Conservation (phyloP, 371 early-diverging fungal genomes). For the Circinella minor region DNA sequence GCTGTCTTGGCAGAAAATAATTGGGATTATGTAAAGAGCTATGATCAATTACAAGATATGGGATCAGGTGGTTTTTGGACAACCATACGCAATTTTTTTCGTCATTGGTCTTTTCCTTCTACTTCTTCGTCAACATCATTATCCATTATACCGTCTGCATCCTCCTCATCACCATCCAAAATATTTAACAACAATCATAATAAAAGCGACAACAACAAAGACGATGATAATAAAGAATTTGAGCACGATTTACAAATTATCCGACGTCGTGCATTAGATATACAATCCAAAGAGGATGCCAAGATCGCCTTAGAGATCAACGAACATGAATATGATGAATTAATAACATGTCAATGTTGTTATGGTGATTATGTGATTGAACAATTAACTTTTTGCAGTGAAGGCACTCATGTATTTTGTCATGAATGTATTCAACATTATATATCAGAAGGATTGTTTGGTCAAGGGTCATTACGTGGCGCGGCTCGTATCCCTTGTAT, state of each 20-base stretch:
- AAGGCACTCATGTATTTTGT: slow-evolving; percentile 62
- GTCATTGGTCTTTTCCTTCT: slow-evolving; percentile 31
- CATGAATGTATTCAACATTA: slow-evolving; percentile 46
- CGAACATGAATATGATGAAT: slow-evolving; percentile 40
- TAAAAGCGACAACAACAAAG: background rate
- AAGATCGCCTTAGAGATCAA: slow-evolving; percentile 44
- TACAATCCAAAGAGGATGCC: slow-evolving; percentile 31
- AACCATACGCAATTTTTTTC: slow-evolving; percentile 37
- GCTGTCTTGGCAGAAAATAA: slow-evolving; percentile 64
- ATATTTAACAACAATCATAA: background rate
- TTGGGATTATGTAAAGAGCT: slow-evolving; percentile 52
- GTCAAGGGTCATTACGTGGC: slow-evolving; percentile 60
- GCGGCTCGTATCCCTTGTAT: slow-evolving; percentile 45
- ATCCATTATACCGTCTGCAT: too few relatives aligned
- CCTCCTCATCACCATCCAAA: background rate
- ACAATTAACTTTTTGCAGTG: slow-evolving; percentile 50
- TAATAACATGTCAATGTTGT: slow-evolving; percentile 64
- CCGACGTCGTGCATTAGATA: slow-evolving; percentile 17
- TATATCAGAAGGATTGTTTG: slow-evolving; percentile 60
- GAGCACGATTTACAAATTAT: slow-evolving; percentile 35
- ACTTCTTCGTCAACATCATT: background rate
- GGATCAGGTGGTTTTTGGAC: slow-evolving; percentile 50
- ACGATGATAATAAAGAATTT: slow-evolving; percentile 30
- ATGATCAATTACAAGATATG: slow-evolving; percentile 44
- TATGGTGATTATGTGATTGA: slow-evolving; percentile 60